Evolutionary conservation across 2,329 filamentous ascomycete genomes (phyloP).

Genomic region (Beauveria caledonica): DNA sequence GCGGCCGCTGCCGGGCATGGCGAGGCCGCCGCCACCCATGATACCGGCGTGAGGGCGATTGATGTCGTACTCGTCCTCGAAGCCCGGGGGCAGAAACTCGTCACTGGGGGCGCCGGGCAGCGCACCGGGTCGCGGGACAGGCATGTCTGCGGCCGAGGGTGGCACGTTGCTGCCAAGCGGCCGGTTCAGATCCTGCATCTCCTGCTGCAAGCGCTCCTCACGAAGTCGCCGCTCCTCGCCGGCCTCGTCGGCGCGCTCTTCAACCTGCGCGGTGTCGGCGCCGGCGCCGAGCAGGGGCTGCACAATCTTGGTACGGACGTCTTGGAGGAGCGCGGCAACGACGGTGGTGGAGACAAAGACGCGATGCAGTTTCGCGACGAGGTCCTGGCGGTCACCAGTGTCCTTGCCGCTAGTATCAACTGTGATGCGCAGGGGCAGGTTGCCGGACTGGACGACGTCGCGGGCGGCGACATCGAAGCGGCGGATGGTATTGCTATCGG

Average conservation of each 20-base stretch:
- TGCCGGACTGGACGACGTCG: conserved; percentile 62
- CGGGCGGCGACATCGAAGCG: conserved; percentile 63
- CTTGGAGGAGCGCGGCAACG: conserved; percentile 56
- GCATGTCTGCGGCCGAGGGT: conserved; percentile 47
- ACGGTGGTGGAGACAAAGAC: conserved; percentile 68
- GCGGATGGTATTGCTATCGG: conserved; percentile 57
- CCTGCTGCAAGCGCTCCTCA: conserved; percentile 31
- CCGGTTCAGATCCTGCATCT: conserved; percentile 26
- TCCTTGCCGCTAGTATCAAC: conserved; percentile 28
- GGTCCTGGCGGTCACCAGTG: conserved; percentile 34
- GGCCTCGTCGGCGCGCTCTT: conserved; percentile 32
- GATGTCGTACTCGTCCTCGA: conserved; percentile 88
- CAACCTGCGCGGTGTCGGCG: conserved; percentile 69
- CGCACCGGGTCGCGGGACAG: conserved; percentile 60
- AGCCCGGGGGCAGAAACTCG: conserved; percentile 79
- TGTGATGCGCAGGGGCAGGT: conserved; percentile 49
- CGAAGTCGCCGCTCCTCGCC: conserved; percentile 34
- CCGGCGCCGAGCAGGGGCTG: conserved; percentile 75
- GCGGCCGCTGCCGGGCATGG: conserved; percentile 30
- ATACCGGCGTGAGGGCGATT: conserved; percentile 47
- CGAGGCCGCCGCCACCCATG: conserved; percentile 18
- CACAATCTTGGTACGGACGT: conserved; percentile 72
- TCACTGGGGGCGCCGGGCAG: conserved; percentile 51
- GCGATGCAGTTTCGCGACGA: conserved; percentile 41
- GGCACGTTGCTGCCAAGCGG: conserved; percentile 21